Conservation (phyloP, 1,284 basidiomycete species). For the Psilocybe mexicana region DNA sequence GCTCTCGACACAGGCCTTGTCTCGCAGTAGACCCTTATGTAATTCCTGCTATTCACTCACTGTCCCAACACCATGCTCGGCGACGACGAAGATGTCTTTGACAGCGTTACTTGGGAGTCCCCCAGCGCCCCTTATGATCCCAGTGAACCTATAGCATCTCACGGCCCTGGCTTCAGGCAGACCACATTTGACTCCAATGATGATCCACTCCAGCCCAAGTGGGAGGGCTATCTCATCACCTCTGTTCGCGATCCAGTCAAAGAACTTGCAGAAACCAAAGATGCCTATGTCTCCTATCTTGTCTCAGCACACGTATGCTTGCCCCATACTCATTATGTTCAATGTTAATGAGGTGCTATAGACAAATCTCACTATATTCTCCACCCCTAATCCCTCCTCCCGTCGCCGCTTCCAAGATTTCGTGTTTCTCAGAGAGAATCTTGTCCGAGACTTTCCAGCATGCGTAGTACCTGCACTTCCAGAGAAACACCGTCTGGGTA, state of each 20-base stretch:
- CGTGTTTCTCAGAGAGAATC: conserved; percentile 88
- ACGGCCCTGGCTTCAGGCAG: conserved; percentile 76
- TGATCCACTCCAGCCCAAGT: conserved; percentile 77
- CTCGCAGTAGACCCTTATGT: conserved; percentile 20
- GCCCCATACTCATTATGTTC: neutral
- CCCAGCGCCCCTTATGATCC: conserved; percentile 58
- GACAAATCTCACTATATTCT: conserved; percentile 85
- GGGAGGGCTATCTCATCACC: conserved; percentile 88
- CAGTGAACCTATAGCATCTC: conserved; percentile 40
- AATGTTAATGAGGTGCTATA: conserved; percentile 32
- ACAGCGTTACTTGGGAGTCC: conserved; percentile 84
- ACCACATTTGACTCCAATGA: conserved; percentile 67
- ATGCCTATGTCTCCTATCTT: conserved; percentile 94
- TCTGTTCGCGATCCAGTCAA: conserved; percentile 91
- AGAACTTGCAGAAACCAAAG: conserved; percentile 94
- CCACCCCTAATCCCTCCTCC: conserved; percentile 67
- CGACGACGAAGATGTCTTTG: conserved; percentile 83
- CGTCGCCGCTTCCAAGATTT: conserved; percentile 97
- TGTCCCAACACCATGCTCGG: conserved; percentile 55
- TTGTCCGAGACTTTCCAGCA: conserved; percentile 92
- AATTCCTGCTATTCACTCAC: conserved; percentile 11
- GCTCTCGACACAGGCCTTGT: conserved; percentile 10
- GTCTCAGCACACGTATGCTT: conserved; percentile 81
- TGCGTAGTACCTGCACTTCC: conserved; percentile 96
- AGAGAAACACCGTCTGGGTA: conserved; percentile 94